These are phyloP conservation scores for Saccharum spontaneum DNA, from an alignment of 176 grass and related monocot species.

Conservation along the genomic window DNA sequence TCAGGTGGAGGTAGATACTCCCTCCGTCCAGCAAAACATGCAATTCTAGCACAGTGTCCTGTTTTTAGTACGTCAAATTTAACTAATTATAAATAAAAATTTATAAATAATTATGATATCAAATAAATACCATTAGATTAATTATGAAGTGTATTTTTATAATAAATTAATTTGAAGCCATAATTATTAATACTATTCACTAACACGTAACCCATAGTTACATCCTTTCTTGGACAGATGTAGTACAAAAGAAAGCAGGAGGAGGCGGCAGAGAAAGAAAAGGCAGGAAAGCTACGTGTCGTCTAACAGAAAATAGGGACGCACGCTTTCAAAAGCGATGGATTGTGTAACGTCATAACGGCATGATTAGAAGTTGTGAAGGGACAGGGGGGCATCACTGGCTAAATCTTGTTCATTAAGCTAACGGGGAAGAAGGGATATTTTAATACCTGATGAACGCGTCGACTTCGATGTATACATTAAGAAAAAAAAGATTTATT, in stretches of 20 bases:
- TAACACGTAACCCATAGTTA: too few relatives aligned
- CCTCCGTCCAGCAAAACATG: too few relatives aligned
- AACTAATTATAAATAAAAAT: too few relatives aligned
- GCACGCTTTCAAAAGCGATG: conserved; percentile 3
- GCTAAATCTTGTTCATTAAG: conserved; percentile 53
- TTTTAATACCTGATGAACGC: not conserved
- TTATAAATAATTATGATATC: too few relatives aligned
- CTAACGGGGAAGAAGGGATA: not conserved
- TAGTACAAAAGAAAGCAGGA: not conserved
- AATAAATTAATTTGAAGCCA: too few relatives aligned
- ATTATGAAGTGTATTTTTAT: too few relatives aligned
- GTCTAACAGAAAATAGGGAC: conserved; percentile 32
- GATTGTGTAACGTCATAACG: conserved; percentile 40
- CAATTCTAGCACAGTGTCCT: too few relatives aligned
- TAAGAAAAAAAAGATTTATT: not conserved
- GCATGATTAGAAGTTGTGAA: conserved; percentile 30
- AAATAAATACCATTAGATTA: too few relatives aligned
- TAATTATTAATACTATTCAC: too few relatives aligned
- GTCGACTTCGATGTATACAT: not conserved
- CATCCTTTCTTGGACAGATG: too few relatives aligned
- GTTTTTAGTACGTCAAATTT: too few relatives aligned
- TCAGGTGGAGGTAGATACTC: not conserved
- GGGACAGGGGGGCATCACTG: conserved; percentile 15
- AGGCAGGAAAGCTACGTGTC: conserved; percentile 43
- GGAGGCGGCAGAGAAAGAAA: not conserved